Evolutionary conservation across 169 alveolate species (phyloP).

Genomic region (Plasmodium vinckei): DNA sequence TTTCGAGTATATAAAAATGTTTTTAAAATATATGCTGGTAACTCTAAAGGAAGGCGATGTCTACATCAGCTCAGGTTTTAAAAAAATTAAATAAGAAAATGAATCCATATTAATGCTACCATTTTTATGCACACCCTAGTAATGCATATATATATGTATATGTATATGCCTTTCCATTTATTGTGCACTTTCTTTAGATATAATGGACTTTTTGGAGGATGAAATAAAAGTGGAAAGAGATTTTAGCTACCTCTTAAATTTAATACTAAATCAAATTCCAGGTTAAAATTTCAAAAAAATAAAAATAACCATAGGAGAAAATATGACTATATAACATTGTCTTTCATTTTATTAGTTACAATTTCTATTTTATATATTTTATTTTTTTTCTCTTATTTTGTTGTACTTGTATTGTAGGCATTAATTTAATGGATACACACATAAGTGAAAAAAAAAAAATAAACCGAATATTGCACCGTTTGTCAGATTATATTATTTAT

Average conservation of each 20-base stretch:
- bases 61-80: constrained; percentile 28
- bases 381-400: neutral
- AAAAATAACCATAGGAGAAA: neutral
- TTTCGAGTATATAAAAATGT: constrained; percentile 46
- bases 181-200: neutral
- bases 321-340: neutral
- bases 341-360: neutral
- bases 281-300: constrained; percentile 5
- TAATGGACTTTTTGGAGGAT: constrained; percentile 53
- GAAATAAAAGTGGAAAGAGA: constrained; percentile 56
- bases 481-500: constrained; percentile 34
- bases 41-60: constrained; percentile 59
- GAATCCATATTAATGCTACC: too few relatives aligned
- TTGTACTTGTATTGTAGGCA: constrained; percentile 5
- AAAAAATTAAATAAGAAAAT: neutral
- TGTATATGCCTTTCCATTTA: neutral
- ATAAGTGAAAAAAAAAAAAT: constrained; percentile 41
- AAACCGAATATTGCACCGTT: constrained; percentile 44
- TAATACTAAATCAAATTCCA: constrained; percentile 23
- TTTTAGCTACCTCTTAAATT: constrained; percentile 37
- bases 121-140: neutral
- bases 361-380: neutral
- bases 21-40: constrained; percentile 37
- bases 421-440: constrained; percentile 55
- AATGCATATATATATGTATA: neutral